Evolutionary conservation across 2,329 filamentous ascomycete genomes (phyloP), one percentile per base, ranked within the genome.

Genomic region (Diaporthe sp.): DNA sequence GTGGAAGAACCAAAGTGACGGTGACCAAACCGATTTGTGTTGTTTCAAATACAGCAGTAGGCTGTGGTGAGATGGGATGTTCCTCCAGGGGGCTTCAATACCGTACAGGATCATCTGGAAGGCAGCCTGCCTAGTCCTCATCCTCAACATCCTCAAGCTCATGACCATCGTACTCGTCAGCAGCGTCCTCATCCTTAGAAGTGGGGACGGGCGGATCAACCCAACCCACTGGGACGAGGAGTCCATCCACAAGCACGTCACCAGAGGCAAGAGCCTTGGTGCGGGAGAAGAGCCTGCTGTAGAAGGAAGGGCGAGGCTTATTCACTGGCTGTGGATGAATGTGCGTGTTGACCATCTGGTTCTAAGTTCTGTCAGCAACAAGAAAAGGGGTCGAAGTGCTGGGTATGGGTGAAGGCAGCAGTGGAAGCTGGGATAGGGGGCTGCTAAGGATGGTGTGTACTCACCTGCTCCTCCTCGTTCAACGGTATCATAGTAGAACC

Each of bases 401-500:
- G 22, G 7, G 22, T 4, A 2, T 4, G 19, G 4, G 9, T 15
- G 25, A 42, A 2, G n/a, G 13, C 9, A 0, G 15, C 9, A n/a
- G 2, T 27, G 56, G n/a, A 13, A 27, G 25, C n/a, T 10, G 39
- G 37, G 8, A 7, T 4, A 10, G 19, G 22, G 4, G 25, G 53
- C 10, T 53, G 25, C 19, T 25, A 25, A n/a, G 27, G 12, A 30
- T 35, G 53, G 2, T 8, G 22, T 39, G 22, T 3, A 42, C 37
- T 47, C n/a, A 53, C 50, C 56, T 63, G 56, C 25, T 59, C 32
- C 17, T 63, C 58, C 13, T 25, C 32, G 70, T 3, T 58, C 70
- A 71, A 12, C 51, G 70, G 70, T 25, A 55, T 63, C 53, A 63
- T 37, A 50, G 70, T 71, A 71, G 53, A 71, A 71, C 70, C 70